Conservation (phyloP, 108 stramenopile genomes). For the Schizochytrium sp. region DNA sequence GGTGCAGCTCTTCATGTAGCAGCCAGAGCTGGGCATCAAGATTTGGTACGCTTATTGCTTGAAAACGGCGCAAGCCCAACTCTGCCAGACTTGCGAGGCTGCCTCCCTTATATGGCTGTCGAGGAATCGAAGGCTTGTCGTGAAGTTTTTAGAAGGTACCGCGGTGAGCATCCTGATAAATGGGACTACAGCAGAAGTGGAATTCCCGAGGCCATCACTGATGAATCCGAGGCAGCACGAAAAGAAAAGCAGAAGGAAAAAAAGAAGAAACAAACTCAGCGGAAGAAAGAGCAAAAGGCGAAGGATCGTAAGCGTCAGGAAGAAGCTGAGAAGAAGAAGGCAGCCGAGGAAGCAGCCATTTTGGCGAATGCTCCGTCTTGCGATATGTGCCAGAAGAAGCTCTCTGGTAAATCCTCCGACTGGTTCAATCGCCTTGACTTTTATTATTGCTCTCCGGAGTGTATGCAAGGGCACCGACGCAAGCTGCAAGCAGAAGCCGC, state of each 20-base stretch:
- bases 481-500: slow-evolving; percentile 25
- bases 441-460: slow-evolving; percentile 43
- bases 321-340: slow-evolving; percentile 19
- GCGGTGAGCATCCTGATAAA: slow-evolving; percentile 15
- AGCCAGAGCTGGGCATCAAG: background rate
- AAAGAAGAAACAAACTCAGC: slow-evolving; percentile 33
- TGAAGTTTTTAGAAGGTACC: background rate
- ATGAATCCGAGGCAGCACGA: background rate
- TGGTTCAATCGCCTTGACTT: slow-evolving; percentile 33
- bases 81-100: background rate
- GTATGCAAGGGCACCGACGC: slow-evolving; percentile 45
- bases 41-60: background rate
- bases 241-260: background rate
- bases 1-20: background rate
- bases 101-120: background rate
- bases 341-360: slow-evolving; percentile 36
- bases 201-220: background rate
- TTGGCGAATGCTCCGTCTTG: background rate
- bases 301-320: background rate
- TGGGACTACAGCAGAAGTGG: slow-evolving; percentile 7
- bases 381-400: background rate
- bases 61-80: slow-evolving; percentile 13
- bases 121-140: background rate
- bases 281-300: slow-evolving; percentile 5
- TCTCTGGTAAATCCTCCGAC: background rate